Base-by-base conservation (phyloP, 2,329 filamentous ascomycete genomes). In the Talaromyces sp. region DNA sequence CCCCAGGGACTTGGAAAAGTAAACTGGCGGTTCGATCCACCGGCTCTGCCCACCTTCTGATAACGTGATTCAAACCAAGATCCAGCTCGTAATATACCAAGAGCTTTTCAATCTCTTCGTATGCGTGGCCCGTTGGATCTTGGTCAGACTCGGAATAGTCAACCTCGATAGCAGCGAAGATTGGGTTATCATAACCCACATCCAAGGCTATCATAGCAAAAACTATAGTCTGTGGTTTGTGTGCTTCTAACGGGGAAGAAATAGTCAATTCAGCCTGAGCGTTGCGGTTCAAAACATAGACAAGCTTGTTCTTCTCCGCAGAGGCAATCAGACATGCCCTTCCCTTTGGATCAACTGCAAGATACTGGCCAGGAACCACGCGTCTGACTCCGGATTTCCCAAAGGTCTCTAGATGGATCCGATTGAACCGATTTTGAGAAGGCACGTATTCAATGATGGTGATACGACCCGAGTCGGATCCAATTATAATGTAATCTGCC, bases 51-150 rank as follows among this genome's bases (percentile, higher is more conserved):
- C 95, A 99, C 75, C 93, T 96, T 63, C 94, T 88, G 23, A 99
- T 92, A 42, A 99, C 95, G 65, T 99, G 95, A 70, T 99, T 99
- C 60, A 99, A 79, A 36, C 96, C 96, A 31, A 99, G 84, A 71
- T 99, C 95, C 27, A 99, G 87, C 78, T 98, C 95, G 72, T 99
- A 99, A 78, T 98, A 99, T 0, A 98, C 94, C 31, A 99, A 81
- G 67, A 91, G 87, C 63, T 96, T 98, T 75, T 98, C 93, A 54
- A 91, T 80, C 67, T 96, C 89, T 62, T 90, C 83, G 67, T 88
- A 87, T 1, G 92, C 92, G 72, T 90, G 85, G 16, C 93, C 94
- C 0, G 90, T 91, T 0, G 92, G 87, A 73, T 99, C 96, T 75
- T 95, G 90, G 71, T 99, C 96, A 3, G 88, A 87, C 71, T 96